These are phyloP conservation scores for Verticillium nubilum DNA, from an alignment of 2,329 filamentous ascomycete species.

Conservation along the genomic window DNA sequence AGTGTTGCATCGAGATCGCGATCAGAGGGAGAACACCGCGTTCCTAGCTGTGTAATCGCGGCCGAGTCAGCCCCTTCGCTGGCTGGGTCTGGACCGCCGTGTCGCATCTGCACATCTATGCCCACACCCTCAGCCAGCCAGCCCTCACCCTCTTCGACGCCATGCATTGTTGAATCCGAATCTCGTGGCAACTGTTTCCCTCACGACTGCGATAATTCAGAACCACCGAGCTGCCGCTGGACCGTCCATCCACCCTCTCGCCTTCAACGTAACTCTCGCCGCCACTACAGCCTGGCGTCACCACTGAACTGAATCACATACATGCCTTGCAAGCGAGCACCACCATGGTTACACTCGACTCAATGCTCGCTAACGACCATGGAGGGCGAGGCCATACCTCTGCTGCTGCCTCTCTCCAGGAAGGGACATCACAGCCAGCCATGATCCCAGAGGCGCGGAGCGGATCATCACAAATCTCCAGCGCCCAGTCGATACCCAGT, in stretches of 20 bases:
- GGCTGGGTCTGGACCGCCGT: not conserved
- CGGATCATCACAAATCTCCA: not conserved
- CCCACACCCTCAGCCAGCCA: not conserved
- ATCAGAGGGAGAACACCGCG: not conserved
- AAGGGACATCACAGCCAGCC: not conserved
- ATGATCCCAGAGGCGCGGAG: not conserved
- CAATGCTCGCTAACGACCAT: not conserved
- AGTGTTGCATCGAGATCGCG: not conserved
- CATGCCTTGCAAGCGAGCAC: not conserved
- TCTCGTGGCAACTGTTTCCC: not conserved
- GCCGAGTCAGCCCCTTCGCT: not conserved
- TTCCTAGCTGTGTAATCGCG: not conserved
- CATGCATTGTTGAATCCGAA: not conserved
- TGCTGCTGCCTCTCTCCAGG: not conserved
- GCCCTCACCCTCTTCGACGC: not conserved
- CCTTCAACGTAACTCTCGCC: not conserved
- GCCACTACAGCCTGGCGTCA: not conserved
- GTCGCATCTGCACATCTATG: not conserved
- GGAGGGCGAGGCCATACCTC: not conserved
- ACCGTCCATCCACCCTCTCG: not conserved
- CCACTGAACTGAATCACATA: not conserved
- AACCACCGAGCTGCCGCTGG: not conserved
- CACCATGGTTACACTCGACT: not conserved
- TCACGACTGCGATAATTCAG: not conserved
- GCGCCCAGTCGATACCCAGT: not conserved